Evolutionary conservation across 176 grass and related monocot species (phyloP).

Genomic region (Canna indica): DNA sequence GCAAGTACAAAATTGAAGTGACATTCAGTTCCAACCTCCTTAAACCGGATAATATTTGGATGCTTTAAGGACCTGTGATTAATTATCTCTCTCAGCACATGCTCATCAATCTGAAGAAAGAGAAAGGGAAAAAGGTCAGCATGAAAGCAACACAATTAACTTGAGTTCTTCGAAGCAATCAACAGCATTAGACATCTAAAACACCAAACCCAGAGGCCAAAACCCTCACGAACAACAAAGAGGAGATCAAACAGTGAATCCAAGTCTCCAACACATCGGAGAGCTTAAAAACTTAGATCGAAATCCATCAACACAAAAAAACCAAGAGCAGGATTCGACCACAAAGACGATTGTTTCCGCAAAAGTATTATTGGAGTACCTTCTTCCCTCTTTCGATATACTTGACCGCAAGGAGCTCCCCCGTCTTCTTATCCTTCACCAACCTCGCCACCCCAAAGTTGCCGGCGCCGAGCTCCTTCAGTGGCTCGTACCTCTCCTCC

Average conservation of each 20-base stretch:
- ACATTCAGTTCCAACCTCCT: constrained; percentile 45
- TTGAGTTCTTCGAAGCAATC: not conserved
- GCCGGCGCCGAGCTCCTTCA: constrained; percentile 78
- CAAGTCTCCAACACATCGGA: not conserved
- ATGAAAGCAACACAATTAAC: not conserved
- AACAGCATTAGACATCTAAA: not conserved
- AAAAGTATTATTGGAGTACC: constrained; percentile 24
- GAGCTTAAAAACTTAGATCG: not conserved
- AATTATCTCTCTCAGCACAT: constrained; percentile 97
- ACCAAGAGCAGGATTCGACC: not conserved
- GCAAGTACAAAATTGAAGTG: not conserved
- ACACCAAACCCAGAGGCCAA: not conserved
- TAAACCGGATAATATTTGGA: constrained; percentile 86
- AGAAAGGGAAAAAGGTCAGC: constrained; percentile 1
- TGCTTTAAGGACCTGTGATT: constrained; percentile 77
- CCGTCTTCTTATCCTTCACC: constrained; percentile 69
- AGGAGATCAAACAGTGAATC: not conserved
- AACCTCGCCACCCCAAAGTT: constrained; percentile 90
- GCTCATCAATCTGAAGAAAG: constrained; percentile 73
- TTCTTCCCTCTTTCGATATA: constrained; percentile 94
- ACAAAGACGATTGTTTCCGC: not conserved
- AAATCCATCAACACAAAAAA: not conserved
- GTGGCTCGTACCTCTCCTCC: constrained; percentile 80
- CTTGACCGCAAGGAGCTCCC: constrained; percentile 91
- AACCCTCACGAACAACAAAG: not conserved